phyloP scores from a whole-genome alignment of 768 basidiomycete species.

The Hypholoma fasciculare region DNA sequence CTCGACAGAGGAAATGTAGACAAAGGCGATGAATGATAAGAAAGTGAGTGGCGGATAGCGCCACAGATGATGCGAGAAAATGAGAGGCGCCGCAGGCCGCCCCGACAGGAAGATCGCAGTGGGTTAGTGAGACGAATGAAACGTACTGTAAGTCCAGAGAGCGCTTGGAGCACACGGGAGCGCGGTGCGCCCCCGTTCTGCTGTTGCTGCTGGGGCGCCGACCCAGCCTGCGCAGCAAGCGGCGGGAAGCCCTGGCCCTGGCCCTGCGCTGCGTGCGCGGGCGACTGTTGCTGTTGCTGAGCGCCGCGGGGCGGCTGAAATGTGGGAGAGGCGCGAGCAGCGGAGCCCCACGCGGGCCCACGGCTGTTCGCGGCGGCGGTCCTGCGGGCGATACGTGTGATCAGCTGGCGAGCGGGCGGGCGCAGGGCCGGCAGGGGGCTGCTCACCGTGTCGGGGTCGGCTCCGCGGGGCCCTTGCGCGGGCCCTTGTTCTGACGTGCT shows the following conservation, averaged over 20 bases:
- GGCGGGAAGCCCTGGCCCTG: constrained; percentile 16
- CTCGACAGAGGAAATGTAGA: background rate
- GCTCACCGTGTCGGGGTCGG: constrained; percentile 53
- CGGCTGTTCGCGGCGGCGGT: constrained; percentile 23
- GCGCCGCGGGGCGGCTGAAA: constrained; percentile 55
- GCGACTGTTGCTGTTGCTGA: constrained; percentile 33
- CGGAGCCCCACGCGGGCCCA: constrained; percentile 59
- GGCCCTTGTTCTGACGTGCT: constrained; percentile 62
- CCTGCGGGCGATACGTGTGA: background rate
- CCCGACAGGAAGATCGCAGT: background rate
- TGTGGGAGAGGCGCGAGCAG: constrained; percentile 67
- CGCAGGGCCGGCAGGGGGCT: constrained; percentile 6
- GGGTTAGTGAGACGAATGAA: background rate
- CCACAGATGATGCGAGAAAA: background rate
- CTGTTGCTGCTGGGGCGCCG: constrained; percentile 47
- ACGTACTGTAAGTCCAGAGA: constrained; percentile 73
- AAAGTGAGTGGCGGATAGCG: too few species aligned
- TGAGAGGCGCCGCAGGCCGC: background rate
- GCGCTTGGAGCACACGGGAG: constrained; percentile 62
- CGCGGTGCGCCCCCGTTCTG: constrained; percentile 32
- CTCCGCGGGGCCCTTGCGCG: constrained; percentile 64
- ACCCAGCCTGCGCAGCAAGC: constrained; percentile 32
- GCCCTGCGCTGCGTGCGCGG: constrained; percentile 6
- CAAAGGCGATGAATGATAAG: background rate
- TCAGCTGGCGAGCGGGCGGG: constrained; percentile 7